Conservation (phyloP, 805 yeast genomes). For the Wickerhamiella nectarea region DNA sequence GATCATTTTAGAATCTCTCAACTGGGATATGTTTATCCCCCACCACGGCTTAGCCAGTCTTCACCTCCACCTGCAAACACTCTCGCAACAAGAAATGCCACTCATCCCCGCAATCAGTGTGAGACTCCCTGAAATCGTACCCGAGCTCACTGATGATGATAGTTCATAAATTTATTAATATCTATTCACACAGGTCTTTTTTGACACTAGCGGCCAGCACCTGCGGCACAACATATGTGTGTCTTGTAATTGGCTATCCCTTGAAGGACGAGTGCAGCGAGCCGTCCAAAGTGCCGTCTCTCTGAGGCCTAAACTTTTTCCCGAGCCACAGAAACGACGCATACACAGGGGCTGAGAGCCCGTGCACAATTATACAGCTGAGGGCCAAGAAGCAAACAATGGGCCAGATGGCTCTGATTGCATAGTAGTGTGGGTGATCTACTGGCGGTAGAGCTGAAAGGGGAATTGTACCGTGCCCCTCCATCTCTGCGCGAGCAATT, state of each 20-base stretch:
- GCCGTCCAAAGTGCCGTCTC: not conserved
- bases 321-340: not conserved
- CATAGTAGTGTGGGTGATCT: not conserved
- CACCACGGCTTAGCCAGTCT: conserved; percentile 15
- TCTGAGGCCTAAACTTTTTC: not conserved
- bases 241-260: no score
- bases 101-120: not conserved
- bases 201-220: no score
- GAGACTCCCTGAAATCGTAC: not conserved
- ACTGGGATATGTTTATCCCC: conserved; percentile 45
- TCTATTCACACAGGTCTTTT: no score
- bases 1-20: conserved; percentile 37
- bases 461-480: not conserved
- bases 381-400: conserved; percentile 7
- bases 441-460: not conserved
- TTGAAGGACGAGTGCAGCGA: no score
- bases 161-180: not conserved
- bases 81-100: not conserved
- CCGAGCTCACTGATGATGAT: conserved; percentile 6
- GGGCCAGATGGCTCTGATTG: conserved; percentile 5
- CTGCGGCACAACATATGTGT: no score
- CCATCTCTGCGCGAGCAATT: conserved; percentile 16
- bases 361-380: conserved; percentile 8
- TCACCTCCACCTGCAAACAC: conserved; percentile 1
- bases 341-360: conserved; percentile 3